Evolutionary conservation across 164 flowering plant genomes (phyloP).

Genomic region (Sextonia rubra): DNA sequence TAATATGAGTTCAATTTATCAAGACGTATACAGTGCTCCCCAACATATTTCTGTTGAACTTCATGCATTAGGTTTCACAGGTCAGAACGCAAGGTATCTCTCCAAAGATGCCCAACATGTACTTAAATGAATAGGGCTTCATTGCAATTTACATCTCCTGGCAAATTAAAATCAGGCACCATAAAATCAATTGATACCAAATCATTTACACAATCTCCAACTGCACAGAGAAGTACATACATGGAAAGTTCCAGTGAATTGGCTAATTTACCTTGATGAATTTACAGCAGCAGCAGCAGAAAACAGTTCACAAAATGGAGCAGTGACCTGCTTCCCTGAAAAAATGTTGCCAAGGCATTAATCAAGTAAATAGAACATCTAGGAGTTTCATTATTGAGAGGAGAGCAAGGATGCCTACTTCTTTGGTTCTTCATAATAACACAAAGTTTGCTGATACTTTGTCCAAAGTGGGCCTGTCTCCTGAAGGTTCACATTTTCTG

Average conservation of each 20-base stretch:
- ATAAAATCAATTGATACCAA: no score
- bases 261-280: background rate
- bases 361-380: constrained; percentile 1
- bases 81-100: no score
- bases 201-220: background rate
- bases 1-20: no score
- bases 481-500: constrained; percentile 63
- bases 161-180: no score
- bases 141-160: no score
- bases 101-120: no score
- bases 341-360: background rate
- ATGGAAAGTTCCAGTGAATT: background rate
- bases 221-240: background rate
- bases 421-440: constrained; percentile 42
- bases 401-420: constrained; percentile 24
- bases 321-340: constrained; percentile 46
- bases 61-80: no score
- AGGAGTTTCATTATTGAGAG: background rate
- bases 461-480: constrained; percentile 60
- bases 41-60: no score
- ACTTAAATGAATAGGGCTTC: no score
- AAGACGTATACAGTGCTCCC: no score
- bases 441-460: constrained; percentile 63
- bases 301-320: constrained; percentile 36
- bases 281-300: background rate